Base-by-base conservation (phyloP, 1,139 yeast species). In the Candida buenavistaensis region DNA sequence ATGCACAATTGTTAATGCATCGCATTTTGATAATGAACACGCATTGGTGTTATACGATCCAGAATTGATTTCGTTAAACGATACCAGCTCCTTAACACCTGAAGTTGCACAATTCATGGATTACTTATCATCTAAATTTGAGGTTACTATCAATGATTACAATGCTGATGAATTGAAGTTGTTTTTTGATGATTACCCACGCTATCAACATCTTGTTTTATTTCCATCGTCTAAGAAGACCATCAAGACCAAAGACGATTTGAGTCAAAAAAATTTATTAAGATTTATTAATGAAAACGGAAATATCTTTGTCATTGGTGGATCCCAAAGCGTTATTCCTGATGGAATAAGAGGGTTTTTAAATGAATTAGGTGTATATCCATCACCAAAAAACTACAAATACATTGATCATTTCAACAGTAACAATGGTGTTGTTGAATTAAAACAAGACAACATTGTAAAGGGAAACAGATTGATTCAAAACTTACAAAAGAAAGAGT, bases 321-420 rank as follows among this genome's bases (percentile, higher is more conserved):
- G 57, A 13, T 43, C 46, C 7, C 37, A 47, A 10, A 43, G 55
- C 17, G 54, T 59, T n/a, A 65, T 80, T 17, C 86, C 94, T 19
- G 89, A 84, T 31, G 76, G 82, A 14, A 61, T 83, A 21, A 75
- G 89, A 41, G 64, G 73, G 5, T 82, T 84, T 50, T 72, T 87
- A 50, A 78, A 81, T 48, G 90, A 90, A 57, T 62, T 89, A 47
- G 98, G 96, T 19, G 81, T 94, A 35, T 78, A 72, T 51, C 87
- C 96, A 40, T 75, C 95, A 27, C 95, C 96, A 39, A 83, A 80
- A 54, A 82, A 80, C 34, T 82, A 78, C 57, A 60, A 68, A 40
- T 65, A 83, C 37, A 61, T 72, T 9, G 96, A 89, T 58, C 84
- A 85, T 56, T 88, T 87, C 60, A 35, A 35, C 21, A 5, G 16